Evolutionary conservation across 306 rosid genomes (phyloP), one percentile per base, ranked within the genome.

Genomic region (Macrotyloma uniflorum): DNA sequence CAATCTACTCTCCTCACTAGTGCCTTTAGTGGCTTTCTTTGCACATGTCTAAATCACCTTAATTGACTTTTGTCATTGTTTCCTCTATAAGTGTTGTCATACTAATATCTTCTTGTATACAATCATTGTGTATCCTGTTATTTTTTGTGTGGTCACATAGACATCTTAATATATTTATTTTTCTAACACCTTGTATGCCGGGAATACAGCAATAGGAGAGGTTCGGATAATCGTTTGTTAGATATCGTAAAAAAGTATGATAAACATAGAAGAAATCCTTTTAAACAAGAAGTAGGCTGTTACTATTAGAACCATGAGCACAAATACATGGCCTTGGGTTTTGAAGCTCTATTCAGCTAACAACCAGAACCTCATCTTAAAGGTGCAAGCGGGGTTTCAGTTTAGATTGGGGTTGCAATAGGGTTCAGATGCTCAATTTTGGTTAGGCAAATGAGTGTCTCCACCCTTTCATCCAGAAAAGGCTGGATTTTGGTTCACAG

Each of bases 301-400:
- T 63, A 75, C 38, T 35, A 62, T 28, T 23, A n/a, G 70, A 18
- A 61, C 11, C 14, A 70, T 49, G n/a, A 79, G 32, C 30, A 46
- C 2, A 28, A 45, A 79, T 61, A 40, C 35, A 10, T 69, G 38
- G 30, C 42, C 38, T 20, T 40, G 22, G 53, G 33, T 66, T 42
- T 42, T 18, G 36, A 42, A 67, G 72, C 54, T 45, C 4, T 15
- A 14, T 67, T 43, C 14, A 24, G 35, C 51, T 67, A 14, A 43
- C 16, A 67, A 8, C 40, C 57, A 45, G 57, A 12, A 16, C 36
- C 45, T 67, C 54, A 45, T 43, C 57, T 22, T 67, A 67, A 47
- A 40, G 22, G 24, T 15, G 57, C 38, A 42, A 3, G 4, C 24
- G 26, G 53, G 53, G 54, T 40, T 22, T 40, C 19, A 66, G 70